Conservation (phyloP, 2,329 filamentous ascomycete species). For the Aureobasidium sp. region DNA sequence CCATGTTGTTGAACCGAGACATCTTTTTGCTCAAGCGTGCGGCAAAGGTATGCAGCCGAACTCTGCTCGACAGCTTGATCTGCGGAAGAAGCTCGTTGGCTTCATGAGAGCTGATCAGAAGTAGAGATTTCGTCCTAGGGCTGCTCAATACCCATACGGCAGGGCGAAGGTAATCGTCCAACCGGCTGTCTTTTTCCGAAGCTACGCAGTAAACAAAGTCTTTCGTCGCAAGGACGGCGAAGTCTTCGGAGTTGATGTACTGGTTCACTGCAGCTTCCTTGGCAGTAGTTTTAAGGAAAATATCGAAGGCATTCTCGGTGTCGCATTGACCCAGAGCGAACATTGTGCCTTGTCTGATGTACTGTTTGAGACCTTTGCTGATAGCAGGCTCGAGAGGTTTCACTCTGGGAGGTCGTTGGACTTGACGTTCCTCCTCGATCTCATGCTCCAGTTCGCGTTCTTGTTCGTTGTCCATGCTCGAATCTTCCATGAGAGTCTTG, state of each 20-base stretch:
- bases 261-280: constrained; percentile 41
- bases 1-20: not conserved
- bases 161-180: constrained; percentile 46
- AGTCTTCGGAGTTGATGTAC: constrained; percentile 29
- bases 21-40: not conserved
- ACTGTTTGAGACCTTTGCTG: constrained; percentile 37
- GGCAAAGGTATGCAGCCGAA: constrained; percentile 20
- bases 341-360: constrained; percentile 36
- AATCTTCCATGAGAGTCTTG: constrained; percentile 27
- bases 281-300: constrained; percentile 36
- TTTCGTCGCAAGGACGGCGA: constrained; percentile 42
- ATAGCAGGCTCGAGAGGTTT: constrained; percentile 38
- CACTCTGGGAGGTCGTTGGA: constrained; percentile 42
- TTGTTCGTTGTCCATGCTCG: constrained; percentile 55
- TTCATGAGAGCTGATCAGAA: constrained; percentile 57
- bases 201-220: constrained; percentile 48
- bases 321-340: not conserved
- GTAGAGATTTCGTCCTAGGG: constrained; percentile 26
- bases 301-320: not conserved
- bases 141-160: constrained; percentile 49
- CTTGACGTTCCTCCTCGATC: constrained; percentile 52
- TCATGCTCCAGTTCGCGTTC: constrained; percentile 62
- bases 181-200: not conserved
- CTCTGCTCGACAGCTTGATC: constrained; percentile 32
- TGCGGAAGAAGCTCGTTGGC: constrained; percentile 44